These are phyloP conservation scores for Mortierella polycephala DNA, from an alignment of 371 early-diverging fungal species.

Conservation along the genomic window DNA sequence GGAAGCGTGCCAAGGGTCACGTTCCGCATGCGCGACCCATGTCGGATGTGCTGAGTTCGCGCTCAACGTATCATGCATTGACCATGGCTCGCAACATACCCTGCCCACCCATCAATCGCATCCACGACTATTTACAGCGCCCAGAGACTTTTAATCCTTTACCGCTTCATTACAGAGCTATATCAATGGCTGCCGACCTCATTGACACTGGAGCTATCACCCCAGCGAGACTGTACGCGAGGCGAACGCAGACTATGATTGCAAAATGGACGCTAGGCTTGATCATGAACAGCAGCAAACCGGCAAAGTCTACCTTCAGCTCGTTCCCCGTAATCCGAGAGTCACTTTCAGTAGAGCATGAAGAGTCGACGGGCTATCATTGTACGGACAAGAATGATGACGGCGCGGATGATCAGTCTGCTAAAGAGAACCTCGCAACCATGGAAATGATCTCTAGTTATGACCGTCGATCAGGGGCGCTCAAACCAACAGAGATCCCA, in stretches of 20 bases:
- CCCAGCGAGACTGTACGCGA: conserved; percentile 48
- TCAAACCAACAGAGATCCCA: conserved; percentile 26
- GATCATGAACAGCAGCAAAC: conserved; percentile 50
- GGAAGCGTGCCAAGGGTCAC: conserved; percentile 7
- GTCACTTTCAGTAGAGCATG: conserved; percentile 25
- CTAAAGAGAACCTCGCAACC: neutral
- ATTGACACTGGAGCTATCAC: conserved; percentile 51
- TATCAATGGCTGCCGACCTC: conserved; percentile 50
- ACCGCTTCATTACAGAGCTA: conserved; percentile 52
- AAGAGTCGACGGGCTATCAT: conserved; percentile 2
- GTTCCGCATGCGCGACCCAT: conserved; percentile 32
- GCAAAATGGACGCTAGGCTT: conserved; percentile 54
- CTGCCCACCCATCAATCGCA: conserved; percentile 42
- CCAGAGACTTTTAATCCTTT: conserved; percentile 43
- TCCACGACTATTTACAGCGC: conserved; percentile 35
- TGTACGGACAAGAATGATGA: conserved; percentile 7
- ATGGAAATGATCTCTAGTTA: conserved; percentile 25
- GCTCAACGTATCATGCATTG: conserved; percentile 21
- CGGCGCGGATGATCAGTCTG: conserved; percentile 6
- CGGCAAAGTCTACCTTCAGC: conserved; percentile 6
- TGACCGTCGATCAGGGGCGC: conserved; percentile 22
- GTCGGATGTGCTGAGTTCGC: conserved; percentile 32
- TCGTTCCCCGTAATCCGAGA: conserved; percentile 42
- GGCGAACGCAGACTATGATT: conserved; percentile 51
- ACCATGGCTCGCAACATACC: conserved; percentile 46